phyloP scores from a whole-genome alignment of 441 rosid genomes.

The Manihot esculenta region DNA sequence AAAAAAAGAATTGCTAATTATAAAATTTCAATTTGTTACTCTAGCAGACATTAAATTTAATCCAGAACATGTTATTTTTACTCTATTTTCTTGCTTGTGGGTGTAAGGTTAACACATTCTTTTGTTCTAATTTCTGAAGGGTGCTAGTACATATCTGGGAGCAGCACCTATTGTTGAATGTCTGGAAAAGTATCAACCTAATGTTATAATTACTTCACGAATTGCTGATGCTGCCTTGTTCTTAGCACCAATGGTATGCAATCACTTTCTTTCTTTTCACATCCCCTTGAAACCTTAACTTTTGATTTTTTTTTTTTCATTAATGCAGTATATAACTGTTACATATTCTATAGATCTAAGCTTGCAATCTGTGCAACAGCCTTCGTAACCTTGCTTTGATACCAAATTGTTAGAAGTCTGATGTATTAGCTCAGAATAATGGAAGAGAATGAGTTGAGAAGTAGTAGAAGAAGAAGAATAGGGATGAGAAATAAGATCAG shows the following conservation, averaged over 20 bases:
- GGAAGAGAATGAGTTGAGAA: too few species aligned
- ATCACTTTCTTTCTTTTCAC: neutral
- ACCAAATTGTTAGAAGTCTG: too few species aligned
- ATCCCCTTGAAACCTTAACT: neutral
- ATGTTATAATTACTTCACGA: constrained; percentile 81
- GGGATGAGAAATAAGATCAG: too few species aligned
- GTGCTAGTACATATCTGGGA: constrained; percentile 83
- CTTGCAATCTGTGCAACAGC: too few species aligned
- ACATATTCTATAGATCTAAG: too few species aligned
- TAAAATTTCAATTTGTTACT: neutral
- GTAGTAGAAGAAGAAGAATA: too few species aligned
- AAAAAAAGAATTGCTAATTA: neutral
- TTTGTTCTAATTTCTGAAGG: constrained; percentile 45
- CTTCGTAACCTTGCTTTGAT: too few species aligned
- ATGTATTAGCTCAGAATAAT: too few species aligned
- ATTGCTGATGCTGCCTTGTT: constrained; percentile 94
- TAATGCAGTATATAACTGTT: neutral
- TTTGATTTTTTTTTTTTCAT: neutral
- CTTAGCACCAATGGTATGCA: constrained; percentile 84
- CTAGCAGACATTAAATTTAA: neutral
- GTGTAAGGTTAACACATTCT: constrained; percentile 6
- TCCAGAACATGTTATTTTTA: neutral
- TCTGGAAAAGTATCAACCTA: constrained; percentile 74
- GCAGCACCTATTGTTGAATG: constrained; percentile 94
- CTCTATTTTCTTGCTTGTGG: neutral